Conservation (phyloP, 768 basidiomycete genomes). For the Mycena vulgaris region DNA sequence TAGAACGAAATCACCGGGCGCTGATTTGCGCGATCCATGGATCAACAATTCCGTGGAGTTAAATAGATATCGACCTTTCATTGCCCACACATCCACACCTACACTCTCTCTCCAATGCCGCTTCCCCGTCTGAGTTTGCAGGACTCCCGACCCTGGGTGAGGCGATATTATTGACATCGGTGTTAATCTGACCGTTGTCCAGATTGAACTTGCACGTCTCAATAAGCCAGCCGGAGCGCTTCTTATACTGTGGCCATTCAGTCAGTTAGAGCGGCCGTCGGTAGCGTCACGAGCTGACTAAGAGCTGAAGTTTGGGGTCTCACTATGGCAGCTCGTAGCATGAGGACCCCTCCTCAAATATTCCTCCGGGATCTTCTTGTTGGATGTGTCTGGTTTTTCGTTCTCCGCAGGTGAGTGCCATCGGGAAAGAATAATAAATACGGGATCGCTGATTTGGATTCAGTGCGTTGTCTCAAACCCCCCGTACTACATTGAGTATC, state of each 20-base stretch:
- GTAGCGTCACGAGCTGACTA: background rate
- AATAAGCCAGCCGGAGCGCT: conserved; percentile 8
- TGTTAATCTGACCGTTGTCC: too few species aligned
- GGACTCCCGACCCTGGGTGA: too few species aligned
- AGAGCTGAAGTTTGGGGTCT: background rate
- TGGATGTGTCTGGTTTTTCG: conserved; percentile 1
- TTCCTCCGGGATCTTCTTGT: background rate
- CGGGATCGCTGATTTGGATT: background rate
- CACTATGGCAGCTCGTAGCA: background rate
- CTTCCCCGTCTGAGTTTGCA: too few species aligned
- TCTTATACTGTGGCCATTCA: conserved; percentile 1
- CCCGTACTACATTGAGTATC: background rate
- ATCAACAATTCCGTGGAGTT: too few species aligned
- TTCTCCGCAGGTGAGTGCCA: conserved; percentile 1
- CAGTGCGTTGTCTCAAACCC: background rate
- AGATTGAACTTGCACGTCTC: too few species aligned
- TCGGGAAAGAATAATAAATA: background rate
- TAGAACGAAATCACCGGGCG: too few species aligned
- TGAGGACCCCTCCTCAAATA: background rate
- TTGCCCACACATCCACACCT: too few species aligned
- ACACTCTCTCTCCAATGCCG: too few species aligned
- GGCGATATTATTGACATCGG: too few species aligned
- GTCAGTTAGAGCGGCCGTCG: background rate
- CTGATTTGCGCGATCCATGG: too few species aligned
- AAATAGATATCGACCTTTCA: too few species aligned